Conservation (phyloP, 345 rosid genomes). For the Reutealis trisperma region DNA sequence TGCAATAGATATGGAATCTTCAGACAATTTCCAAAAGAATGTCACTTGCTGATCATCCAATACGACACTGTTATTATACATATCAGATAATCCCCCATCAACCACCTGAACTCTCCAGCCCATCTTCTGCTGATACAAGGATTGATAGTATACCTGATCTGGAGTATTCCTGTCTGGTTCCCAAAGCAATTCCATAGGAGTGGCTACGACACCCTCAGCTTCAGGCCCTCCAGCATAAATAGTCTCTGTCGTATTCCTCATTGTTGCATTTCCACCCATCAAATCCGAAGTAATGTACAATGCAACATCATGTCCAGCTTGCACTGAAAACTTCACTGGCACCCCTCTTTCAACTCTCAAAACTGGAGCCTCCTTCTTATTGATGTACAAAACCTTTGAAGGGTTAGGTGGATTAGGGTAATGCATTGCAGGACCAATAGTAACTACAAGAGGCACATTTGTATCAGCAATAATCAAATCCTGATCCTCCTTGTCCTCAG, state of each 20-base stretch:
- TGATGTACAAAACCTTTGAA: constrained; percentile 59
- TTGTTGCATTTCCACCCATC: constrained; percentile 90
- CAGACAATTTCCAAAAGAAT: constrained; percentile 79
- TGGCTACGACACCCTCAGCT: constrained; percentile 78
- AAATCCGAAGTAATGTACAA: constrained; percentile 78
- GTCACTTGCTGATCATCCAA: constrained; percentile 96
- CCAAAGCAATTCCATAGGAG: constrained; percentile 81
- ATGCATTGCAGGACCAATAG: constrained; percentile 44
- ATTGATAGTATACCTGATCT: constrained; percentile 84
- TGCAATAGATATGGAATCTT: constrained; percentile 77
- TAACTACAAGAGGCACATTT: constrained; percentile 54
- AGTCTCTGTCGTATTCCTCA: constrained; percentile 69
- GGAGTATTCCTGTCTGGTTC: constrained; percentile 91
- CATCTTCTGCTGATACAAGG: constrained; percentile 79
- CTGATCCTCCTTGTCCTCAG: constrained; percentile 69
- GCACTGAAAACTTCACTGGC: constrained; percentile 56
- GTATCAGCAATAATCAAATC: constrained; percentile 61
- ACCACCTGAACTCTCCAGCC: constrained; percentile 98
- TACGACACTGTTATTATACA: constrained; percentile 88
- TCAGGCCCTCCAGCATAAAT: constrained; percentile 90
- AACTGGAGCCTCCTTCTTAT: constrained; percentile 72
- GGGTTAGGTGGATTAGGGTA: constrained; percentile 74
- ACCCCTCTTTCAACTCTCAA: constrained; percentile 81
- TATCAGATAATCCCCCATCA: constrained; percentile 91
- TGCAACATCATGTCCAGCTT: constrained; percentile 79